A percentile compares a stretch with the other conserved stretches of the same genome.
phyloP scores from a whole-genome alignment of 2,329 filamentous ascomycete genomes.

The Magnaporthales sp. region DNA sequence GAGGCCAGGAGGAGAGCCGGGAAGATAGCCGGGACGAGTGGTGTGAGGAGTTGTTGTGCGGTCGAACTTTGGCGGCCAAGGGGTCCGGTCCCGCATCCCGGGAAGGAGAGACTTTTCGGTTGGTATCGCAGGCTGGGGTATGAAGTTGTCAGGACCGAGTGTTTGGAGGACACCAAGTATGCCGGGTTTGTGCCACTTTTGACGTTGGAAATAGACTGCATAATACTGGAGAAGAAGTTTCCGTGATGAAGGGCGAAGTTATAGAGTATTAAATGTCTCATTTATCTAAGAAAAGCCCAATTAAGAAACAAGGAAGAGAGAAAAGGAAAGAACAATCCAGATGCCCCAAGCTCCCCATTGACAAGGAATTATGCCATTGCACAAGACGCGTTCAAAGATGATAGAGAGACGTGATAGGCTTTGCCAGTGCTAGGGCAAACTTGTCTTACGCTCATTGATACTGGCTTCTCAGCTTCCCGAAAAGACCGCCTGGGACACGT shows the following conservation, averaged over 20 bases:
- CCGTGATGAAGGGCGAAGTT: neutral
- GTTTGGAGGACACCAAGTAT: slow-evolving; percentile 14
- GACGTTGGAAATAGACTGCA: slow-evolving; percentile 15
- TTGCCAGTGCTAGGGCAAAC: neutral
- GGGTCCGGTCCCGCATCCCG: slow-evolving; percentile 14
- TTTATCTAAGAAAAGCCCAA: neutral
- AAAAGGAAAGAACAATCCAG: neutral
- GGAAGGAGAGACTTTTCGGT: slow-evolving; percentile 16
- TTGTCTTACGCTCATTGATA: neutral
- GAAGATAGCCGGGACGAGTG: slow-evolving; percentile 2
- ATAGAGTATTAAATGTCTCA: neutral
- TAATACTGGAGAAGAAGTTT: slow-evolving; percentile 17
- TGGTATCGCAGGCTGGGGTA: slow-evolving; percentile 22
- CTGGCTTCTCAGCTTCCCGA: neutral
- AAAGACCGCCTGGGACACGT: neutral
- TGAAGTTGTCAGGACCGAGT: slow-evolving; percentile 9
- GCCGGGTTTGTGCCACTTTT: slow-evolving; percentile 14
- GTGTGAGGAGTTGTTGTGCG: neutral
- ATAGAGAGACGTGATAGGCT: neutral
- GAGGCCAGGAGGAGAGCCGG: slow-evolving; percentile 9
- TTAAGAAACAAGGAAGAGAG: neutral
- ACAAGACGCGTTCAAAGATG: neutral
- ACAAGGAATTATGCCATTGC: neutral
- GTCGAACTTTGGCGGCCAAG: slow-evolving; percentile 9
- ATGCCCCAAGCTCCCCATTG: neutral